phyloP scores from a whole-genome alignment of 208 protist genomes.

The Wallacemonas sp. region DNA sequence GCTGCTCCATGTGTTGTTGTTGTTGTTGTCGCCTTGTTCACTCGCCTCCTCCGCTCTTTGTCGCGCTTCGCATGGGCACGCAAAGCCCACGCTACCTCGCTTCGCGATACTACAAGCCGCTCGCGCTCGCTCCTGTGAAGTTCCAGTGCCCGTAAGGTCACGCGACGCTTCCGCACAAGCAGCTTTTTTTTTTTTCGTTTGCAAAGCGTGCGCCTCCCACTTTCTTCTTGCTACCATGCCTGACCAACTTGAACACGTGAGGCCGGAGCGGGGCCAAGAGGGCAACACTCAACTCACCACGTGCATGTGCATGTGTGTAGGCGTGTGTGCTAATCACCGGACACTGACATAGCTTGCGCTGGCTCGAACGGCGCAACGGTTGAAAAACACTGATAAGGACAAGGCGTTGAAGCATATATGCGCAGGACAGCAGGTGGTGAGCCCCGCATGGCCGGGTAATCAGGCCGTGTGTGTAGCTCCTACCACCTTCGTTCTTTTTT shows the following conservation, averaged over 20 bases:
- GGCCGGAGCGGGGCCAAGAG: no score
- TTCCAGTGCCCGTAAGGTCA: constrained; percentile 1
- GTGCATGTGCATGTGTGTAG: not conserved
- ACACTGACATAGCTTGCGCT: no score
- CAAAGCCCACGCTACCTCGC: not conserved
- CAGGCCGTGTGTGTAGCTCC: not conserved
- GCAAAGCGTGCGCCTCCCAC: no score
- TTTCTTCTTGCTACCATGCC: not conserved
- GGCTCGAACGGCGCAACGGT: no score
- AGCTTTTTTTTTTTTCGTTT: not conserved
- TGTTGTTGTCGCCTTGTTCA: not conserved
- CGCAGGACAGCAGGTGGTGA: no score
- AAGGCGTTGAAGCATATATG: not conserved
- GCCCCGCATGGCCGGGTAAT: not conserved
- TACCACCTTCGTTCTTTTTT: not conserved
- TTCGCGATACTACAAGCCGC: not conserved
- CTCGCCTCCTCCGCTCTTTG: constrained; percentile 1
- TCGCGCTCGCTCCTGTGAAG: not conserved
- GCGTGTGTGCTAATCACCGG: no score
- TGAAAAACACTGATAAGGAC: no score
- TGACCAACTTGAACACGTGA: no score
- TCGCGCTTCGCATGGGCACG: constrained; percentile 2
- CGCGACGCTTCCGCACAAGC: not conserved
- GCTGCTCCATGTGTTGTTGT: not conserved
- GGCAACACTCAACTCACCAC: no score